Evolutionary conservation across 768 basidiomycete genomes (phyloP), one percentile per base, ranked within the genome.

Genomic region (Tricholoma matsutake): DNA sequence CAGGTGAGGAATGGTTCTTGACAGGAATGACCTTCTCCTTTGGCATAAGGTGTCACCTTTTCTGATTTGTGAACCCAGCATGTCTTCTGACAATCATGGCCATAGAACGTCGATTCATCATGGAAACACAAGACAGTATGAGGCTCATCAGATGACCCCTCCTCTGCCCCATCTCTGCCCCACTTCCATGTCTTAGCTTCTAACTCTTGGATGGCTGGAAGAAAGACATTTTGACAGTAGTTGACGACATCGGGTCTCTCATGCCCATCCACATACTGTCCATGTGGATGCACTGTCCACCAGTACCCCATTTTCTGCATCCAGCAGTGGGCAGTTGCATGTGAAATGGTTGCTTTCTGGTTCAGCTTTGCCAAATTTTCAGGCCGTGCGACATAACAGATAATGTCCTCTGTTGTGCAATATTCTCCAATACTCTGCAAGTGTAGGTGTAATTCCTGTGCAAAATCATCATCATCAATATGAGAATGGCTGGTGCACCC

Each of bases 21-120:
- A n/a, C n/a, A n/a, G n/a, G n/a, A n/a, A n/a, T n/a, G n/a, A n/a
- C n/a, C n/a, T n/a, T n/a, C n/a, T n/a, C n/a, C n/a, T n/a, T n/a
- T n/a, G n/a, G n/a, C n/a, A n/a, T n/a, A n/a, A n/a, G n/a, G n/a
- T n/a, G 4, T 61, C 1, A 75, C 66, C 1, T 51, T 56, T 34
- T 58, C 71, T 8, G 56, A 52, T 8, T 65, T 56, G 16, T 74
- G 74, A 5, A 71, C 65, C 77, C 77, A 80, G 9, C 58, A 34
- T 0, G 43, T 61, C n/a, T 65, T 58, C 0, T 69, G 61, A 0
- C 68, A 61, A 57, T 81, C 75, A 68, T 81, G 62, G 1, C 70
- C 73, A 65, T 79, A 79, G 64, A 79, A 79, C 0, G 66, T 74
- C 1, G 71, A 73, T 60, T 82, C 74, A 62, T 81, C 75, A 61